Evolutionary conservation across 352 stramenopile genomes (phyloP), one percentile per base, ranked within the genome.

Genomic region (Phytophthora brassicae): DNA sequence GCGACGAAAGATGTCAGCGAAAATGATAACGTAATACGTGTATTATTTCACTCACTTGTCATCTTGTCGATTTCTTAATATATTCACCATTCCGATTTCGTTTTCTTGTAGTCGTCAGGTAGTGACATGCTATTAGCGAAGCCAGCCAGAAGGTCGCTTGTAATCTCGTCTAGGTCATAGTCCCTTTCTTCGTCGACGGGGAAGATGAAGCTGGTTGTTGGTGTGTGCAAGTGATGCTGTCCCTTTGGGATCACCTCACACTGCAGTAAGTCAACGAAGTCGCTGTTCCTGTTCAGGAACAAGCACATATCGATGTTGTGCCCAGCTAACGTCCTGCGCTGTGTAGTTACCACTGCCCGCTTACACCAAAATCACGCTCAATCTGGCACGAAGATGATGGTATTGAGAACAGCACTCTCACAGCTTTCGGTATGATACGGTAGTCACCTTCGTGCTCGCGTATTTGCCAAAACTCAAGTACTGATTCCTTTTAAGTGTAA

Each of bases 311-410:
- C n/a, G n/a, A n/a, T n/a, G n/a, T 26, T 68, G 31, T 58, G 26
- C 28, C 42, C 36, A 4, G 45, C 38, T 13, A 66, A 33, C 17
- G 22, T 49, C 2, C 23, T 60, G 19, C 58, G 49, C 44, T 66
- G 55, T 1, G 24, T 24, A n/a, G n/a, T 14, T 13, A 50, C 45
- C 48, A 60, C 55, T 41, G 19, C 29, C 42, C 58, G 16, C 45
- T 59, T 9, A 68, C 53, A 52, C 38, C 24, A 23, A 23, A 68
- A 64, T 68, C 60, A 13, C 60, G 33, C 23, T 66, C 58, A 17
- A 66, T 66, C 16, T 66, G 14, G 23, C 41, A 66, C 0, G 49
- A 60, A 3, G 58, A 56, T 4, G 24, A 13, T 24, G 41, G 49
- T 29, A 60, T 66, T 6, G 58, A 5, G 6, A 56, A 54, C 4